Evolutionary conservation across 2,329 filamentous ascomycete genomes (phyloP).

Genomic region (Curvularia eragrostidis): DNA sequence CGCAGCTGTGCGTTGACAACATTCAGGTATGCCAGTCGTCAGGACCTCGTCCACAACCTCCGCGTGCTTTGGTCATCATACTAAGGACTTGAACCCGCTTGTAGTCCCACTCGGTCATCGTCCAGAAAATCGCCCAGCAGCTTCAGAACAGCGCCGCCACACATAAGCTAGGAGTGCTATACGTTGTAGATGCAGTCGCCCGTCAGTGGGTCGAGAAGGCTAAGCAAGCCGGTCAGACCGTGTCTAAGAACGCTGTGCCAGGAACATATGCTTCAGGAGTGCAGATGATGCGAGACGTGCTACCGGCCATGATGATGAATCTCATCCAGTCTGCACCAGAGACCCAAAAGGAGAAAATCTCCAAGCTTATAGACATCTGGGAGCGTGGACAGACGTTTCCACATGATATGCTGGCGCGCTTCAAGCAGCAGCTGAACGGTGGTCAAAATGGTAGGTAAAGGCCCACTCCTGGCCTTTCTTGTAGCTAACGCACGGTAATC

Average conservation of each 20-base stretch:
- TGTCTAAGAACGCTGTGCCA: conserved; percentile 81
- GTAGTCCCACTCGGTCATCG: conserved; percentile 91
- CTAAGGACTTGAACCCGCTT: conserved; percentile 36
- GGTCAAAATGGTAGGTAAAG: conserved; percentile 68
- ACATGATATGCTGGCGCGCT: conserved; percentile 74
- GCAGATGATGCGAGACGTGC: conserved; percentile 92
- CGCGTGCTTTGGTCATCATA: conserved; percentile 23
- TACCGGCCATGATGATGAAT: conserved; percentile 94
- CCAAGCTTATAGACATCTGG: conserved; percentile 96
- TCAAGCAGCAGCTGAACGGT: conserved; percentile 79
- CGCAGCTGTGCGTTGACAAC: conserved; percentile 76
- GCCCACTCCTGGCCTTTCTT: conserved; percentile 22
- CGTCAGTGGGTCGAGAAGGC: conserved; percentile 98
- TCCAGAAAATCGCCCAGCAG: conserved; percentile 95
- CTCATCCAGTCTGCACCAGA: conserved; percentile 86
- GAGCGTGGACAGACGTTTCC: conserved; percentile 95
- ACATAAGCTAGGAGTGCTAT: conserved; percentile 98
- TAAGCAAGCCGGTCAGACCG: conserved; percentile 77
- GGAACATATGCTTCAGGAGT: conserved; percentile 95
- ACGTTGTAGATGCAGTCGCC: conserved; percentile 99
- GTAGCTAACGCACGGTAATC: conserved; percentile 14
- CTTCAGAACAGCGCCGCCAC: conserved; percentile 94
- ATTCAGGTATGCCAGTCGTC: conserved; percentile 40
- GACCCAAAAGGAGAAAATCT: conserved; percentile 97
- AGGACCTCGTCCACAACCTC: conserved; percentile 17